Conservation (phyloP, 148 eudicot species). For the Dysphania ambrosioides region DNA sequence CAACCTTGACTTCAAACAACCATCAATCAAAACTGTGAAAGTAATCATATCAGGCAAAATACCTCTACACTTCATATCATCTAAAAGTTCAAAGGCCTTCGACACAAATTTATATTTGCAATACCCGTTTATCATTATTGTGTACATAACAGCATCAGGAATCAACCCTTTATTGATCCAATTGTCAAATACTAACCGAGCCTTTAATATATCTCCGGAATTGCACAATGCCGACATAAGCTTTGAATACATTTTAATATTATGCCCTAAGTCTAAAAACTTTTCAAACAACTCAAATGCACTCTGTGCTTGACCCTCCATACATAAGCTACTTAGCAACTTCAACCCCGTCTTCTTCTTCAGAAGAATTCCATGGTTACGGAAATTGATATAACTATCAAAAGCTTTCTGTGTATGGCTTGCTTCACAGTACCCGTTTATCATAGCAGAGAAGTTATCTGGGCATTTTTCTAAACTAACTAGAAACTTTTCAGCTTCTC, state of each 20-base stretch:
- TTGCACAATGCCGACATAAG: constrained; percentile 48
- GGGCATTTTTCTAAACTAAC: constrained; percentile 34
- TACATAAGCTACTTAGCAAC: constrained; percentile 48
- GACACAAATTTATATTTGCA: constrained; percentile 37
- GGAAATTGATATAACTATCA: constrained; percentile 32
- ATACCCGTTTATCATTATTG: constrained; percentile 69
- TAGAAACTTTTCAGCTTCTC: constrained; percentile 57
- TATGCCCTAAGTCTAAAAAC: constrained; percentile 27
- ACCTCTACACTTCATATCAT: constrained; percentile 53
- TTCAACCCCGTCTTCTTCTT: constrained; percentile 35
- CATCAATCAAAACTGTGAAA: constrained; percentile 65
- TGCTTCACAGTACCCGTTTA: constrained; percentile 60
- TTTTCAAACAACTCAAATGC: constrained; percentile 43
- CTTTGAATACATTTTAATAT: constrained; percentile 37
- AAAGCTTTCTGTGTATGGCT: constrained; percentile 32
- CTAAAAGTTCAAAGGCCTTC: constrained; percentile 47
- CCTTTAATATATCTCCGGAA: constrained; percentile 51
- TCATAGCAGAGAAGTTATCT: constrained; percentile 51
- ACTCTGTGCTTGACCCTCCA: constrained; percentile 38
- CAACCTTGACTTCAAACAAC: constrained; percentile 36
- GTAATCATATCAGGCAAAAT: constrained; percentile 58
- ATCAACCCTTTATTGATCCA: constrained; percentile 40
- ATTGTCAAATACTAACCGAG: constrained; percentile 45
- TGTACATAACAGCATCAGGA: constrained; percentile 61
- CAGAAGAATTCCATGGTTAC: constrained; percentile 34